Evolutionary conservation across 2,329 filamentous ascomycete genomes (phyloP), one percentile per base, ranked within the genome.

Genomic region (Tolypocladium cylindrosporum): DNA sequence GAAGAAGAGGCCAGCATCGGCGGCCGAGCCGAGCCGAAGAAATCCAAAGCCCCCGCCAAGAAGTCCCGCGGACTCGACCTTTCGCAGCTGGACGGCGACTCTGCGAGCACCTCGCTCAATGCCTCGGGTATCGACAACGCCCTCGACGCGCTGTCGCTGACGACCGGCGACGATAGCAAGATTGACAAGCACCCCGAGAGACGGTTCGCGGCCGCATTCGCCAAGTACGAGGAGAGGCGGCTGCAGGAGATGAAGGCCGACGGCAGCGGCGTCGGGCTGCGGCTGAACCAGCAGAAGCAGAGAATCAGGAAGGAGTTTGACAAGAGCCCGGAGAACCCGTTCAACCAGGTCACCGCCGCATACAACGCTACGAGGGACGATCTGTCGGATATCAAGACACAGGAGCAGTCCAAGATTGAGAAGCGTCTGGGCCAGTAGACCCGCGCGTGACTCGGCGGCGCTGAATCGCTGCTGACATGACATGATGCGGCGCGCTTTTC

Each of bases 91-190:
- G 89, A 94, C 66, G 78, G 74, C 53, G 82, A 83, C 61, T 79
- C 79, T 62, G 75, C 77, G 16, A 72, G 85, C 11, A 65, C 79
- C 0, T 74, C 89, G 0, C 81, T 97, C 66, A 92, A 88, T 71
- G 92, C 91, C 4, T 82, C 88, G 0, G 91, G 91, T 67, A 96
- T 99, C 72, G 92, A 97, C 72, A 93, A 97, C 67, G 91, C 91
- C 0, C 83, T 97, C 55, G 92, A 97, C 67, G 91, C 91, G 3
- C 82, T 97, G 36, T 85, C 84, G 2, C 74, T 97, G 56, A 79
- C 81, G 19, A 74, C 73, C 34, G 73, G 77, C n/a, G 79, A 81
- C 55, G 75, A 79, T 24, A 75, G 82, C 59, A 91, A 94, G 77
- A 73, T 99, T 59, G 94, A 99, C 70, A 82, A 86, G 56, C 92